Evolutionary conservation across 1,284 basidiomycete genomes (phyloP).

Genomic region (Irpex lacteus): DNA sequence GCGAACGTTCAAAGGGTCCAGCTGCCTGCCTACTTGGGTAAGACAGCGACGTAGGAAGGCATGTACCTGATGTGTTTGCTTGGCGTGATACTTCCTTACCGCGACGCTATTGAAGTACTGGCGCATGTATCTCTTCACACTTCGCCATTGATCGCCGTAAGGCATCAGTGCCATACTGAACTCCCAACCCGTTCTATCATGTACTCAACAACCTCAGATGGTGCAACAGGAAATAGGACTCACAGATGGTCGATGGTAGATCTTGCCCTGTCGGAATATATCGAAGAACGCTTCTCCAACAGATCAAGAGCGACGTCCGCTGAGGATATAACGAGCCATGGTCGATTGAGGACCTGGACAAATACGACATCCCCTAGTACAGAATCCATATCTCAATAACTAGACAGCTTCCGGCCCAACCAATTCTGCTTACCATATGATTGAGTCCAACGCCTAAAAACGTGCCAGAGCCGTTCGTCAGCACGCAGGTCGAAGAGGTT

Average conservation of each 20-base stretch:
- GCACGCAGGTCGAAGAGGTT: constrained; percentile 5
- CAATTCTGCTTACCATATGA: background rate
- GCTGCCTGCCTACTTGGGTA: constrained; percentile 34
- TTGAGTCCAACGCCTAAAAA: background rate
- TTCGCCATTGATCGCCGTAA: constrained; percentile 48
- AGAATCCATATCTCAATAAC: background rate
- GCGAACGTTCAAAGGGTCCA: constrained; percentile 32
- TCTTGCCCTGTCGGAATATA: constrained; percentile 4
- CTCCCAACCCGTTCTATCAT: constrained; percentile 46
- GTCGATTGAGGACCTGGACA: background rate
- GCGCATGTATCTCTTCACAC: constrained; percentile 47
- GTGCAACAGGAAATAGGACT: background rate
- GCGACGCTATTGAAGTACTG: constrained; percentile 36
- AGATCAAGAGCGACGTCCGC: constrained; percentile 1
- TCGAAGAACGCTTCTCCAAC: constrained; percentile 5
- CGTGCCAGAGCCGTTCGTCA: background rate
- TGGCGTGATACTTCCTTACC: constrained; percentile 35
- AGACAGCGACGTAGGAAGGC: constrained; percentile 37
- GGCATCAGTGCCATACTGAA: constrained; percentile 52
- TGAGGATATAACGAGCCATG: constrained; percentile 3
- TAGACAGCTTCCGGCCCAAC: background rate
- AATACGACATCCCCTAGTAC: background rate
- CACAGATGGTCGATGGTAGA: constrained; percentile 3
- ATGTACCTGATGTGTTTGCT: constrained; percentile 21
- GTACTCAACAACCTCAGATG: background rate